Conservation (phyloP, 169 alveolate genomes). For the Theileria parva region DNA sequence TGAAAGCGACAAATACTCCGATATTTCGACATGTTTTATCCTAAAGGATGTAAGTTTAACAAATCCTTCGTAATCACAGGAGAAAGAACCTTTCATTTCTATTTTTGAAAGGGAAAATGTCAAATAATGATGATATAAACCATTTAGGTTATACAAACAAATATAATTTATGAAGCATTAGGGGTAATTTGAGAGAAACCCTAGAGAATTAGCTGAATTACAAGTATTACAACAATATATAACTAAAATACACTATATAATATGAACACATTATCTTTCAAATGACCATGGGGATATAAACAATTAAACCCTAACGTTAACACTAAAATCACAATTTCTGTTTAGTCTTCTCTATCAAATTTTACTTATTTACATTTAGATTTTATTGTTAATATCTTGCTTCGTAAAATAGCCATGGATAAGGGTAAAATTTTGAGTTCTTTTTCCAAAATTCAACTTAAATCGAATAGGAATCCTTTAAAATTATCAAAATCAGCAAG, state of each 20-base stretch:
- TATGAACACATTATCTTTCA: neutral
- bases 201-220: neutral
- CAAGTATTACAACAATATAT: too few species aligned
- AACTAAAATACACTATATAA: neutral
- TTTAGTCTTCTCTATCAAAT: neutral
- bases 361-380: neutral
- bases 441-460: neutral
- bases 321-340: neutral
- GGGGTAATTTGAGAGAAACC: neutral
- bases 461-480: neutral
- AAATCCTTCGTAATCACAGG: slow-evolving; percentile 11
- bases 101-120: neutral
- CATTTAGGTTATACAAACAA: neutral
- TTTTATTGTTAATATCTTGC: neutral
- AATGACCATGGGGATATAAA: neutral
- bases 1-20: slow-evolving; percentile 38
- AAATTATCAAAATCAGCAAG: neutral
- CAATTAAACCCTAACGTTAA: neutral
- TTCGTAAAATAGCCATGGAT: neutral
- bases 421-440: neutral
- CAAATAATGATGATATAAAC: neutral
- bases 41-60: slow-evolving; percentile 16
- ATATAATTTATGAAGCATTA: too few species aligned
- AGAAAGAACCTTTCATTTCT: neutral
- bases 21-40: slow-evolving; percentile 43